Evolutionary conservation across 2,329 filamentous ascomycete genomes (phyloP), one percentile per base, ranked within the genome.

Genomic region (Trichoderma sp.): DNA sequence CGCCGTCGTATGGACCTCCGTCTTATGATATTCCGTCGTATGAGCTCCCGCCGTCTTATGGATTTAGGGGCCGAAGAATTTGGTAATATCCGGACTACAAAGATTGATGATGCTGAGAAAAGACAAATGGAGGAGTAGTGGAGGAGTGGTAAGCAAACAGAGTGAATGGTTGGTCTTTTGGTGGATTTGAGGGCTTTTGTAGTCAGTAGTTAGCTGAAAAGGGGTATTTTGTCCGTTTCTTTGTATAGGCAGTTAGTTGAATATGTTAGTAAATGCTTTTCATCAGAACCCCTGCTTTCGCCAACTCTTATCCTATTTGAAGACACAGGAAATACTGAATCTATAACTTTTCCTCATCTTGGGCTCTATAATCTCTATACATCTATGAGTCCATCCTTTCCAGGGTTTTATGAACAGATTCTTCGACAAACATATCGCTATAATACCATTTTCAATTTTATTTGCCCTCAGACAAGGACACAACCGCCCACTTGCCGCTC

Each of bases 401-500:
- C 60, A 5, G 24, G 45, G 6, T 29, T 60, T 12, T 33, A 14
- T 53, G 16, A 33, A 29, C 8, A 64, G 2, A 5, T 35, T 59
- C 12, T 41, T 12, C 6, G 41, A 72, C 41, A 35, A 53, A 45
- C n/a, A 60, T 31, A 45, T 65, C 60, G 67, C 50, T 60, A 21
- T 21, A 27, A 29, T 60, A 53, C 3, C 33, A n/a, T 59, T 78
- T 78, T 78, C 77, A 82, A 18, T 71, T 77, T 79, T 78, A 84
- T 45, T 80, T 78, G 8, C 82, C 83, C 60, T 83, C 76, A 6
- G 84, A 85, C 9, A 85, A 78, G 67, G 80, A 95, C 5, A 97
- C 92, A n/a, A 98, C 95, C 6, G 96, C 96, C 94, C 94, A 98
- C 85, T 98, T 98, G 59, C 96, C 96, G 81, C 91, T 93, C 95